Evolutionary conservation across 2,329 filamentous ascomycete species (phyloP).

Genomic region (Colletotrichum magnum): DNA sequence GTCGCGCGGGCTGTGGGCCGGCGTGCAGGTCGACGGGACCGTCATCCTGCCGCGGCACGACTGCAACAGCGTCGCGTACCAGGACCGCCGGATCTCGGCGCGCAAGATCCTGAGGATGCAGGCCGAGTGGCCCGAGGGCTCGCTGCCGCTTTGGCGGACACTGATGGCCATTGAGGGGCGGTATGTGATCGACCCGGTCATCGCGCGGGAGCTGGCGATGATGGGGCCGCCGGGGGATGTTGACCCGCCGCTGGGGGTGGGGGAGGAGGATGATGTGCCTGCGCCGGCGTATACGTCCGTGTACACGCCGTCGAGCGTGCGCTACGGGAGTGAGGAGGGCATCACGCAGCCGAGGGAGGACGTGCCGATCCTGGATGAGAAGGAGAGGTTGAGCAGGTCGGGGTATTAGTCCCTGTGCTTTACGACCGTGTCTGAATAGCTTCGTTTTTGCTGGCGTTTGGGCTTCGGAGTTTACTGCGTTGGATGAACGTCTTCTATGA

Average conservation of each 20-base stretch:
- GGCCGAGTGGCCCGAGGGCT: conserved; percentile 57
- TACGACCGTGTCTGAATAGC: background rate
- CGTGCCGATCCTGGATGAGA: conserved; percentile 28
- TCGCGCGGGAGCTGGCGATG: conserved; percentile 47
- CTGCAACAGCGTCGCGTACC: conserved; percentile 85
- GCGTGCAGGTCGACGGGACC: conserved; percentile 85
- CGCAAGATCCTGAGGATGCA: conserved; percentile 53
- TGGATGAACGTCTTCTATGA: no score
- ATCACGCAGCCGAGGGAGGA: conserved; percentile 34
- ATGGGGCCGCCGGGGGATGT: conserved; percentile 42
- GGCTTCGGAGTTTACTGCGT: no score
- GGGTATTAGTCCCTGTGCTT: background rate
- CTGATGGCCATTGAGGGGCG: conserved; percentile 56
- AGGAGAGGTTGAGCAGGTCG: conserved; percentile 23
- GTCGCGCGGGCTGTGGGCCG: conserved; percentile 83
- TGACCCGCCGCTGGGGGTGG: conserved; percentile 47
- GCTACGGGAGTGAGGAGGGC: conserved; percentile 23
- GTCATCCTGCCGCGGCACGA: conserved; percentile 82
- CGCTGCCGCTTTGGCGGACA: conserved; percentile 55
- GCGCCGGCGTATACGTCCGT: conserved; percentile 31
- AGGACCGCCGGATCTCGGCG: conserved; percentile 62
- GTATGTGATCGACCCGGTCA: conserved; percentile 43
- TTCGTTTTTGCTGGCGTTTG: background rate
- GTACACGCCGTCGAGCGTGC: conserved; percentile 9
- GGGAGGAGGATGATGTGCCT: conserved; percentile 60